phyloP scores from a whole-genome alignment of 139 green algal species.

The Coccomyxa sp. region DNA sequence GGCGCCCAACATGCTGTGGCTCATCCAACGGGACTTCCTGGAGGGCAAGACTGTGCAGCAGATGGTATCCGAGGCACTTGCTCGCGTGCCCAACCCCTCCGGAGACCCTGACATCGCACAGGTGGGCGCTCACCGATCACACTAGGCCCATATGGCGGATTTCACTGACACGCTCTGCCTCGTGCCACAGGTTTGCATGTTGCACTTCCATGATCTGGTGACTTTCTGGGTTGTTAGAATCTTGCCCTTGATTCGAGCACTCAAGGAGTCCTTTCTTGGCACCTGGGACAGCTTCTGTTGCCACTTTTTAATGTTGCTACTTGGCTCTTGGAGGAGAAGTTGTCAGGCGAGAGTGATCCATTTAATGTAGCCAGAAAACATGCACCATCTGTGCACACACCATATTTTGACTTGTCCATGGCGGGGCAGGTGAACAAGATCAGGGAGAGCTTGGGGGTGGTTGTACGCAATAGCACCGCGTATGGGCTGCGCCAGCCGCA shows the following conservation, averaged over 20 bases:
- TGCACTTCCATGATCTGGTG: background rate
- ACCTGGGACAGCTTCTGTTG: too few species aligned
- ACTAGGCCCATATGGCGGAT: background rate
- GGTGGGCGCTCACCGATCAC: slow-evolving; percentile 13
- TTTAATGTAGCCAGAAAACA: too few species aligned
- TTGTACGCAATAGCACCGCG: slow-evolving; percentile 63
- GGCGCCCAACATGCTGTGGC: slow-evolving; percentile 82
- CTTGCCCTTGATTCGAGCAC: too few species aligned
- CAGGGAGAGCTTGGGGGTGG: slow-evolving; percentile 38
- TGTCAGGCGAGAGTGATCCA: too few species aligned
- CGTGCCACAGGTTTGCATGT: background rate
- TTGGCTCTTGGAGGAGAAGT: too few species aligned
- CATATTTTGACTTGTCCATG: too few species aligned
- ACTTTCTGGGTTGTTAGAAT: background rate
- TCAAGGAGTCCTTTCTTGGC: too few species aligned
- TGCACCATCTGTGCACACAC: too few species aligned
- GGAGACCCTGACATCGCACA: slow-evolving; percentile 43
- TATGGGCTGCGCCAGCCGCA: slow-evolving; percentile 81
- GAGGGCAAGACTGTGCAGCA: slow-evolving; percentile 65
- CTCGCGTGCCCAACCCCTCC: slow-evolving; percentile 70
- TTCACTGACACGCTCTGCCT: background rate
- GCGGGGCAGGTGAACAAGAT: slow-evolving; percentile 55
- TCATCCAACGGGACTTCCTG: slow-evolving; percentile 93
- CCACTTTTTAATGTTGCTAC: too few species aligned
- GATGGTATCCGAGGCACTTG: slow-evolving; percentile 63